These are phyloP conservation scores for Eucalyptus marginata DNA, from an alignment of 345 rosid genomes.

Conservation along the genomic window DNA sequence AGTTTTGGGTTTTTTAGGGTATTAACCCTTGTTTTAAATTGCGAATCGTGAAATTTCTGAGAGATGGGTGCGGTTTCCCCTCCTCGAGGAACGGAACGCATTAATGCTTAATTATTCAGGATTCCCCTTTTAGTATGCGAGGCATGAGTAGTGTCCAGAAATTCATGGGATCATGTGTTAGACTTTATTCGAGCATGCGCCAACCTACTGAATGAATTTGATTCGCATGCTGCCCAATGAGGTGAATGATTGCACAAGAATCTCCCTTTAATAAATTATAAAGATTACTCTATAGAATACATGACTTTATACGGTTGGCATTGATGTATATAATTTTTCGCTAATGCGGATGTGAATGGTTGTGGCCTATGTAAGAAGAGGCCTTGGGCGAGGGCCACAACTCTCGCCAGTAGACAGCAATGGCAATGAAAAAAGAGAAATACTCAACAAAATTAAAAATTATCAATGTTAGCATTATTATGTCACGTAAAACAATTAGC, in stretches of 20 bases:
- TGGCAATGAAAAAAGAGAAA: not conserved
- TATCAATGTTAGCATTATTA: rapidly evolving
- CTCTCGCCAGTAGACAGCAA: rapidly evolving
- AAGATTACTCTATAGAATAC: too few relatives aligned
- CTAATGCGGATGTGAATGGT: not conserved
- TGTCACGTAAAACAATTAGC: rapidly evolving
- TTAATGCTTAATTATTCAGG: not conserved
- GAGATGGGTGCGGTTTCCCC: not conserved
- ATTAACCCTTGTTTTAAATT: not conserved
- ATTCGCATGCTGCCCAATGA: not conserved
- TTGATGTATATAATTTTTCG: too few relatives aligned
- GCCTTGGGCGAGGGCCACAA: not conserved
- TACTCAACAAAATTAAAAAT: not conserved
- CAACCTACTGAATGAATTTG: not conserved
- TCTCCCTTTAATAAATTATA: not conserved
- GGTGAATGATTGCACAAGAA: not conserved
- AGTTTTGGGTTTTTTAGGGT: too few relatives aligned
- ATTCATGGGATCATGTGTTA: not conserved
- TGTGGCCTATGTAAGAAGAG: not conserved
- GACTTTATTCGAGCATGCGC: not conserved
- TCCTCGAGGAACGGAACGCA: not conserved
- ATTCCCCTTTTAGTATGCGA: not conserved
- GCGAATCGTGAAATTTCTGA: not conserved
- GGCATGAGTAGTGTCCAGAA: not conserved
- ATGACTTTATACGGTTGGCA: not conserved